Conservation (phyloP, 208 protist species). For the Crithidia bombi region DNA sequence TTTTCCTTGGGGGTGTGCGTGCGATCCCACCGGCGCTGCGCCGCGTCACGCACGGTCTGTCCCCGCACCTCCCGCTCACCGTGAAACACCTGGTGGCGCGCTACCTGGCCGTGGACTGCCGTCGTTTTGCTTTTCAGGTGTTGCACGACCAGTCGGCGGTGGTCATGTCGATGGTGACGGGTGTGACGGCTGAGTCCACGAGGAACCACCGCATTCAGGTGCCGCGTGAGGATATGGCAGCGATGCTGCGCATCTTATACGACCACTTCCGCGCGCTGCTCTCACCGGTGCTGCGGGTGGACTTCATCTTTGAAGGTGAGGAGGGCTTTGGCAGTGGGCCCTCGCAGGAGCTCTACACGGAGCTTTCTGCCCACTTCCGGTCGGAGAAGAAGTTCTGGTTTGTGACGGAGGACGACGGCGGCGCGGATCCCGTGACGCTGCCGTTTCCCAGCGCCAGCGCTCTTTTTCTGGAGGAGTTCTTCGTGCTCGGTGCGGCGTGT, state of each 20-base stretch:
- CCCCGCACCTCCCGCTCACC: slow-evolving; percentile 43
- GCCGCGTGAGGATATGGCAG: slow-evolving; percentile 36
- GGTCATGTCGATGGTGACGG: slow-evolving; percentile 61
- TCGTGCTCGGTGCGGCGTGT: slow-evolving; percentile 72
- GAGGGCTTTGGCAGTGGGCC: slow-evolving; percentile 86
- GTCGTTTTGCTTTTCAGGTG: slow-evolving; percentile 69
- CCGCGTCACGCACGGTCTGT: slow-evolving; percentile 34
- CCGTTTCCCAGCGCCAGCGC: slow-evolving; percentile 62
- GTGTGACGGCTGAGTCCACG: slow-evolving; percentile 31
- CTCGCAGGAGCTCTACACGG: slow-evolving; percentile 88
- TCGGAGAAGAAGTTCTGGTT: slow-evolving; percentile 58
- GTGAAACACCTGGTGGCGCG: slow-evolving; percentile 64
- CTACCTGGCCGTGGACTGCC: slow-evolving; percentile 74
- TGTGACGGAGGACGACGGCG: slow-evolving; percentile 54
- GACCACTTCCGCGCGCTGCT: slow-evolving; percentile 51
- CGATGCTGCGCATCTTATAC: slow-evolving; percentile 42
- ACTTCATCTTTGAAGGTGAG: slow-evolving; percentile 81
- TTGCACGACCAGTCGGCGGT: slow-evolving; percentile 61
- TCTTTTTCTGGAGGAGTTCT: slow-evolving; percentile 61
- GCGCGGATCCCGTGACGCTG: slow-evolving; percentile 27
- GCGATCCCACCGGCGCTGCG: slow-evolving; percentile 54
- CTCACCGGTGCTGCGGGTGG: slow-evolving; percentile 64
- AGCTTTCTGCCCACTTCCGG: slow-evolving; percentile 62
- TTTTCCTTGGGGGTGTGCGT: slow-evolving; percentile 60
- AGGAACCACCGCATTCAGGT: slow-evolving; percentile 50